Conservation (phyloP, 164 flowering plant genomes). For the Vitis rotundifolia region DNA sequence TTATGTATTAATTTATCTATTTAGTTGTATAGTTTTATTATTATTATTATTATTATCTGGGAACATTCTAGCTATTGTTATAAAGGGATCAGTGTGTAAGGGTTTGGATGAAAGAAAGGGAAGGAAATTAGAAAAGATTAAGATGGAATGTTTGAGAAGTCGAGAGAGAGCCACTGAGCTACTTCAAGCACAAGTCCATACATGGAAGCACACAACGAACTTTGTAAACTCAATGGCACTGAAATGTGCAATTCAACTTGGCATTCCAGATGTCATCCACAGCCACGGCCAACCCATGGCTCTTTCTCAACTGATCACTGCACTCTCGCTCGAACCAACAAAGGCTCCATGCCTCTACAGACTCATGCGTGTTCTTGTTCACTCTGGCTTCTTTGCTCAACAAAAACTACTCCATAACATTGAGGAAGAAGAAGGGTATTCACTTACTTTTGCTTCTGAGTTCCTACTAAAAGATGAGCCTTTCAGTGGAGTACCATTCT, state of each 20-base stretch:
- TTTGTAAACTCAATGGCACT: conserved; percentile 31
- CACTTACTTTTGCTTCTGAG: conserved; percentile 31
- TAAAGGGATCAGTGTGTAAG: no score
- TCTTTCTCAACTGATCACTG: conserved; percentile 15
- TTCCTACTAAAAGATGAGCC: conserved; percentile 33
- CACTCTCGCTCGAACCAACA: conserved; percentile 17
- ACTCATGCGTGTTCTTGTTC: conserved; percentile 34
- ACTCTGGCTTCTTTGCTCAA: conserved; percentile 25
- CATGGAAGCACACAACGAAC: conserved; percentile 29
- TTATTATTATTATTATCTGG: no score
- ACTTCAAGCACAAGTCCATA: conserved; percentile 28
- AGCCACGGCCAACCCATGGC: conserved; percentile 37
- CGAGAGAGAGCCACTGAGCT: not conserved
- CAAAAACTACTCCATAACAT: not conserved
- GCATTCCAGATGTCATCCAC: conserved; percentile 37
- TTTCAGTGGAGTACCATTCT: conserved; percentile 10
- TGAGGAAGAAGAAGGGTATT: conserved; percentile 21
- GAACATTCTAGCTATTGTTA: no score
- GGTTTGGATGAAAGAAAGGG: no score
- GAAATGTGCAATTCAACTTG: conserved; percentile 38
- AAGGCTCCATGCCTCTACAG: conserved; percentile 25
- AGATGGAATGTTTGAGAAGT: no score
- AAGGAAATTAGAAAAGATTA: no score
- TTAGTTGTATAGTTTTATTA: no score
- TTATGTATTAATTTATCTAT: no score